Evolutionary conservation across 139 green algal genomes (phyloP), one percentile per base, ranked within the genome.

Genomic region (Chlorella vulgaris): DNA sequence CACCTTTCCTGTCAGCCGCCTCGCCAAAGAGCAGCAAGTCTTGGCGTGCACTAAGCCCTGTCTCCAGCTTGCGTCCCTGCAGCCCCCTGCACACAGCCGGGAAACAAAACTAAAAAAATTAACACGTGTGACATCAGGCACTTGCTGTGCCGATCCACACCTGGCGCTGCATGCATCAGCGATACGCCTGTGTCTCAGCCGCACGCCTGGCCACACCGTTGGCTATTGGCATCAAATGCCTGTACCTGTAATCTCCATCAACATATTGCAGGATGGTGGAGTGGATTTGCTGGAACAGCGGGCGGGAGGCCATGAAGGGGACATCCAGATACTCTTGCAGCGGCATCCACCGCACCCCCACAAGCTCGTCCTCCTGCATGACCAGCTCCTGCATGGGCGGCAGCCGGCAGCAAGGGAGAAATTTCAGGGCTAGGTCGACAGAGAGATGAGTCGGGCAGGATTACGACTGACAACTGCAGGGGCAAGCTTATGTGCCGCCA

Each of bases 271-370:
- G 28, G 70, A 80, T 85, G 18, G 43, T 47, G 10, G 62, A 39
- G 33, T 80, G 71, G 24, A 88, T 85, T 43, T 76, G 60, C 4
- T 53, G 42, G 51, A 79, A 67, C 7, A 78, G 55, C 24, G 36
- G 22, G 33, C 69, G 73, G 80, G 15, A 76, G 60, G 61, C 18
- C 8, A 47, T 74, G 55, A 86, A 88, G 55, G 78, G 69, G 19
- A 86, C 68, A n/a, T 40, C 35, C 18, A 71, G 79, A 61, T 92
- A 95, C 35, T 94, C 89, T 1, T 88, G 66, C 1, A 96, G 50
- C 0, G 87, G 78, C 88, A 95, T 90, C 93, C 93, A 96, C 29
- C 70, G 47, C 1, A 82, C 90, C 1, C 73, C 87, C 40, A 90
- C 86, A 39, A 92, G 63, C 70, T 95, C 90, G 15, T 88, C 82